Evolutionary conservation across 805 yeast species (phyloP), one percentile per base, ranked within the genome.

Genomic region (Lipomyces oligophaga): DNA sequence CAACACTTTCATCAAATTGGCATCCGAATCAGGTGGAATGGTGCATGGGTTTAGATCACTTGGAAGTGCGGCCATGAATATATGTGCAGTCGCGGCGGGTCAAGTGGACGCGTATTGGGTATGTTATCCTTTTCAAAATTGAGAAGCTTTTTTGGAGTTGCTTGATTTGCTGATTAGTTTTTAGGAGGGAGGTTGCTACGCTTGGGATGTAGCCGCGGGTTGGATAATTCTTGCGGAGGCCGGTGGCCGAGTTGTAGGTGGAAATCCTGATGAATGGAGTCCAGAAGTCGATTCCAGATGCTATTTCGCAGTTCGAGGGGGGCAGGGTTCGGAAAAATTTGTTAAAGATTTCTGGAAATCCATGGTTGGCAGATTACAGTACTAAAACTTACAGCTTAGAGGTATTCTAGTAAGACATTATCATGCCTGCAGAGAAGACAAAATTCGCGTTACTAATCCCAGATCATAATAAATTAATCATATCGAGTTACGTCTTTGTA

Each of bases 201-300:
- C 79, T 20, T 80, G 84, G 84, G 85, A 80, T 59, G 82, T 79
- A 1, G 77, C 82, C 60, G 85, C 83, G 13, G 81, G 83, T 32
- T 79, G 82, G 81, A 71, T 78, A 38, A 76, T 80, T 39, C 58
- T 79, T 6, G 66, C 69, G 35, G 85, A 80, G 54, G 73, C 81
- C 10, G 85, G 85, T 2, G 83, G 82, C 10, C 53, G 59, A 6
- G 62, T 77, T 37, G 80, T 76, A n/a, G 73, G 78, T 41, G 83
- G 80, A 18, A 74, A 74, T 57, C 68, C 70, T 22, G 76, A 72
- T 26, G 65, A 64, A 20, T 73, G 77, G 76, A 64, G 69, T 5
- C 72, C 76, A 16, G 68, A 73, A 3, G 64, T 79, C 16, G 81
- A 77, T 47, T 64, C 67, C 32, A 69, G 83, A 51, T 70, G 71